phyloP scores from a whole-genome alignment of 2,329 filamentous ascomycete genomes.

The Trichophyton rubrum region DNA sequence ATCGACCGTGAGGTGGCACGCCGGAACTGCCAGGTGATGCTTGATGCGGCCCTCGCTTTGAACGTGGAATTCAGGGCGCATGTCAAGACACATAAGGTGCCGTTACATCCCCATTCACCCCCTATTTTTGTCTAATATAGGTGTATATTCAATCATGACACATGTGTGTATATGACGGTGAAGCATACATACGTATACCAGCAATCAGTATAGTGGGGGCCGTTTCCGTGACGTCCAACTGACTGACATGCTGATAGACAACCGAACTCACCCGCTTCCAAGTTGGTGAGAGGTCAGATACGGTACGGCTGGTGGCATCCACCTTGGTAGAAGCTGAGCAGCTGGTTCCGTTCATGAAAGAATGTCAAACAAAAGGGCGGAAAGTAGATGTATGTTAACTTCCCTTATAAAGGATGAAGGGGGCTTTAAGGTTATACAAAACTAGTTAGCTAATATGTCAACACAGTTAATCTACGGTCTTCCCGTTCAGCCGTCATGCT shows the following conservation, averaged over 20 bases:
- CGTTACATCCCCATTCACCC: neutral
- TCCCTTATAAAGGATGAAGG: neutral
- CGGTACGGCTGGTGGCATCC: constrained; percentile 54
- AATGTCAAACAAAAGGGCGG: constrained; percentile 45
- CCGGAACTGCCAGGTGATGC: constrained; percentile 58
- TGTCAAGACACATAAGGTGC: constrained; percentile 63
- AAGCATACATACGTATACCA: neutral
- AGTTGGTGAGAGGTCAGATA: constrained; percentile 44
- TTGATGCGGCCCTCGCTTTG: constrained; percentile 48
- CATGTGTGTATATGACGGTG: neutral
- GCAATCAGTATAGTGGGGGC: neutral
- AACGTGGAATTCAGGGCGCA: constrained; percentile 59
- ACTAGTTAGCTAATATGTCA: neutral
- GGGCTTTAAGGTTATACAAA: neutral
- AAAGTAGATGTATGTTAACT: constrained; percentile 39
- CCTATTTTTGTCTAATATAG: neutral
- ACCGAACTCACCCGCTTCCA: constrained; percentile 53
- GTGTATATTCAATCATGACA: neutral
- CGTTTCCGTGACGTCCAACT: neutral
- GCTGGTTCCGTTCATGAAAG: constrained; percentile 46
- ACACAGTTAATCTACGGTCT: constrained; percentile 51
- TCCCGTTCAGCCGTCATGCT: constrained; percentile 49
- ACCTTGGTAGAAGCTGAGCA: constrained; percentile 60
- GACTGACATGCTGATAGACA: constrained; percentile 30
- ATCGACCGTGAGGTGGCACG: constrained; percentile 53